Evolutionary conservation across 805 yeast genomes (phyloP).

Genomic region (Nakazawaea holstii): DNA sequence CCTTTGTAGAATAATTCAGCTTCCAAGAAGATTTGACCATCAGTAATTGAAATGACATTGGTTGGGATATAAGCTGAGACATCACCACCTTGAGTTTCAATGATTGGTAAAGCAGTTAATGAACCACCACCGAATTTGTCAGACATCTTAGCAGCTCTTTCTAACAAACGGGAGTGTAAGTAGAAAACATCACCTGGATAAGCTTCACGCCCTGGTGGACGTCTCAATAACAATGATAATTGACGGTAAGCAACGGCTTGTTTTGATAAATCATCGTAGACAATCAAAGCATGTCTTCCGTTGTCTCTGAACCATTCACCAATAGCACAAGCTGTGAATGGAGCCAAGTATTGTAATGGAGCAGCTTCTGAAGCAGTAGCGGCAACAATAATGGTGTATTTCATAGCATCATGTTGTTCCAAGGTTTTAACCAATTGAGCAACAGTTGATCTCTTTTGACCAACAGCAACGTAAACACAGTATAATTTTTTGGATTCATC

Average conservation of each 20-base stretch:
- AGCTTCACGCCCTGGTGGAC: slow-evolving; percentile 97
- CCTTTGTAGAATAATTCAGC: slow-evolving; percentile 99
- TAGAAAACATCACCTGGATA: slow-evolving; percentile 97
- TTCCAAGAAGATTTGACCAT: slow-evolving; percentile 98
- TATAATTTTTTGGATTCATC: slow-evolving; percentile 97
- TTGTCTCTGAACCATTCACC: slow-evolving; percentile 99
- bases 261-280: slow-evolving; percentile 97
- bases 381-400: slow-evolving; percentile 96
- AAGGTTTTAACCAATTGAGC: slow-evolving; percentile 99
- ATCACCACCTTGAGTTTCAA: slow-evolving; percentile 99
- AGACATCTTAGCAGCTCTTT: slow-evolving; percentile 97
- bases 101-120: slow-evolving; percentile 91
- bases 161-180: slow-evolving; percentile 91
- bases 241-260: slow-evolving; percentile 99
- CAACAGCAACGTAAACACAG: slow-evolving; percentile 99
- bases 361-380: slow-evolving; percentile 99
- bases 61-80: slow-evolving; percentile 97
- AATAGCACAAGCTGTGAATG: slow-evolving; percentile 99
- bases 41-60: slow-evolving; percentile 95
- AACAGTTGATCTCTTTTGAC: slow-evolving; percentile 99
- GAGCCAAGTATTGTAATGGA: slow-evolving; percentile 99
- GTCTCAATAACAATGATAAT: slow-evolving; percentile 93
- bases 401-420: slow-evolving; percentile 96
- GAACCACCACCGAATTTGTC: slow-evolving; percentile 89
- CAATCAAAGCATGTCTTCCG: slow-evolving; percentile 94